Conservation (phyloP, 192 early-diverging fungal species). For the Mortierella claussenii region DNA sequence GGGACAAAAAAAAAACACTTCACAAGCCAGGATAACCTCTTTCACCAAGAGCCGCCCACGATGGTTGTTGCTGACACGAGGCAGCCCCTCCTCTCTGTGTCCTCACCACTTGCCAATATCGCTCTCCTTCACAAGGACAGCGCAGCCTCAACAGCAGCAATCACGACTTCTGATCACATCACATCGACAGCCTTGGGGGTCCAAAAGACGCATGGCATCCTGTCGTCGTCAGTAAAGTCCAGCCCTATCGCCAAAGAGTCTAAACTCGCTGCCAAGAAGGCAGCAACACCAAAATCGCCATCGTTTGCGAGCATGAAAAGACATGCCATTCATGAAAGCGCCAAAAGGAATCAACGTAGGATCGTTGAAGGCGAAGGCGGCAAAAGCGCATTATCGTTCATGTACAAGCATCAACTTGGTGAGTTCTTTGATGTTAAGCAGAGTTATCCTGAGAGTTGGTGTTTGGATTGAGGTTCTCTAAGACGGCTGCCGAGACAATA, state of each 20-base stretch:
- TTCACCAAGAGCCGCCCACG: too few species aligned
- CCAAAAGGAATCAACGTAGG: not conserved
- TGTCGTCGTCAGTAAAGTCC: not conserved
- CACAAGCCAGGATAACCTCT: too few species aligned
- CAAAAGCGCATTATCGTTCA: constrained; percentile 34
- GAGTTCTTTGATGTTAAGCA: not conserved
- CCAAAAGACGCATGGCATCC: not conserved
- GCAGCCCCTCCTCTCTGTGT: constrained; percentile 15
- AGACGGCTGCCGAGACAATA: too few species aligned
- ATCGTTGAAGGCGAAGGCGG: not conserved
- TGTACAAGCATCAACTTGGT: constrained; percentile 51
- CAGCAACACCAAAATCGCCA: not conserved
- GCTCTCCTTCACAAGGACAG: constrained; percentile 18
- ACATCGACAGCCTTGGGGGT: not conserved
- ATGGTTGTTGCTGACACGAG: constrained; percentile 32
- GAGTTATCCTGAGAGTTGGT: not conserved
- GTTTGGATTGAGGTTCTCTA: not conserved
- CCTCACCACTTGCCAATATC: constrained; percentile 23
- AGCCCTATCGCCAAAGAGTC: not conserved
- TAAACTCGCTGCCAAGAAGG: not conserved
- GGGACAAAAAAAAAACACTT: too few species aligned
- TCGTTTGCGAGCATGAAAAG: not conserved
- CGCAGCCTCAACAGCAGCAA: constrained; percentile 5
- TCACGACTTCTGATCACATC: not conserved
- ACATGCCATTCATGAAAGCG: not conserved